These are phyloP conservation scores for Phalaenopsis equestris DNA, from an alignment of 106 monocot genomes.

Conservation along the genomic window DNA sequence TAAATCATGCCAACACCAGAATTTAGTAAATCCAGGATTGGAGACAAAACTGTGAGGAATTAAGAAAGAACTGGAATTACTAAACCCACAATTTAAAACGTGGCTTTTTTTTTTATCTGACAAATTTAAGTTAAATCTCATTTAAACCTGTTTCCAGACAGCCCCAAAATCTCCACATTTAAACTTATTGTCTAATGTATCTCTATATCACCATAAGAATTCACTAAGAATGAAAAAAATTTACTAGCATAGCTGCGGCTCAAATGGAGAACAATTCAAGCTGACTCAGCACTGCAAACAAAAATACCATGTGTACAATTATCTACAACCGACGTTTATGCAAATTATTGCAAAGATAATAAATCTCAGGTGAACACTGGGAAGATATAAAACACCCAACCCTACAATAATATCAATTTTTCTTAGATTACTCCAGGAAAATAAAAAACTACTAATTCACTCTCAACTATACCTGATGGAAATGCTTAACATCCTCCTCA, in stretches of 20 bases:
- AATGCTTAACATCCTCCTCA: constrained; percentile 99
- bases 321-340: neutral
- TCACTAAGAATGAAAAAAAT: neutral
- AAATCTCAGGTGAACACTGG: constrained; percentile 1
- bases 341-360: neutral
- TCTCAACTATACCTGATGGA: constrained; percentile 53
- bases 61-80: too few relatives aligned
- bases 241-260: neutral
- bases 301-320: neutral
- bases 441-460: neutral
- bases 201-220: neutral
- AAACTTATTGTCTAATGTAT: neutral
- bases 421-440: neutral
- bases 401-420: neutral
- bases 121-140: too few relatives aligned
- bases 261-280: neutral
- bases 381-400: neutral
- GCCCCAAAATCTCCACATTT: neutral
- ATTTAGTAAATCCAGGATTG: too few relatives aligned
- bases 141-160: too few relatives aligned
- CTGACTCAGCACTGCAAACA: neutral
- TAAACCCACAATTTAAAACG: too few relatives aligned
- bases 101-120: too few relatives aligned
- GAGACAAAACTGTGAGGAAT: too few relatives aligned
- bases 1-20: too few relatives aligned